Evolutionary conservation across 345 rosid species (phyloP).

Genomic region (Pseudoturritis turrita): DNA sequence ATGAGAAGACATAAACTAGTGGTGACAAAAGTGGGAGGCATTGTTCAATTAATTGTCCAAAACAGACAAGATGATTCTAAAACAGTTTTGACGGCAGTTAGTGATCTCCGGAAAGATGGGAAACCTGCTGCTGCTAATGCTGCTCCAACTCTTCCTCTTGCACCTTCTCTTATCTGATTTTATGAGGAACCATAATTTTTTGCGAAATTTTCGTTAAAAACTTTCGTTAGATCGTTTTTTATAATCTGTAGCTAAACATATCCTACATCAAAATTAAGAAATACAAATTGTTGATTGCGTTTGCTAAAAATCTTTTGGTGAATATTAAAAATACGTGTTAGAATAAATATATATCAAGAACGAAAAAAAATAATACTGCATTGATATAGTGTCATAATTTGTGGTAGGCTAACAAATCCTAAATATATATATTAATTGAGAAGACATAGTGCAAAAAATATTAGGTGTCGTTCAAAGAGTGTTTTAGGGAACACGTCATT

Average conservation of each 20-base stretch:
- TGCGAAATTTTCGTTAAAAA: background rate
- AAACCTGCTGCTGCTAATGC: slow-evolving; percentile 51
- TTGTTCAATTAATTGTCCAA: slow-evolving; percentile 66
- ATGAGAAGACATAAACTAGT: slow-evolving; percentile 54
- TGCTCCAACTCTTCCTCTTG: background rate
- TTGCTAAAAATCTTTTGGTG: too few relatives aligned
- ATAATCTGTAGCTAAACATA: background rate
- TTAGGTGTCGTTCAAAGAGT: too few relatives aligned
- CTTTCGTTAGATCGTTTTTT: background rate
- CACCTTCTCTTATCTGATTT: background rate
- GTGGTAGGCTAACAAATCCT: too few relatives aligned
- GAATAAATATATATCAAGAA: too few relatives aligned
- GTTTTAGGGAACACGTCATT: too few relatives aligned
- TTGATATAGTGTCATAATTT: too few relatives aligned
- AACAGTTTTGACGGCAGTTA: slow-evolving; percentile 60
- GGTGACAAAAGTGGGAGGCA: slow-evolving; percentile 48
- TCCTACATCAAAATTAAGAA: background rate
- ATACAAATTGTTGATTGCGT: background rate
- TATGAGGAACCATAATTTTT: background rate
- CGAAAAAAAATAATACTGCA: too few relatives aligned
- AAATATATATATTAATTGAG: too few relatives aligned
- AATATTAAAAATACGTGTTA: background rate
- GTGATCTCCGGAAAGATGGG: slow-evolving; percentile 81
- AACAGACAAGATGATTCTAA: slow-evolving; percentile 12
- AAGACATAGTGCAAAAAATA: too few relatives aligned